phyloP scores from a whole-genome alignment of 768 basidiomycete genomes.

The Wakefieldia striispora region DNA sequence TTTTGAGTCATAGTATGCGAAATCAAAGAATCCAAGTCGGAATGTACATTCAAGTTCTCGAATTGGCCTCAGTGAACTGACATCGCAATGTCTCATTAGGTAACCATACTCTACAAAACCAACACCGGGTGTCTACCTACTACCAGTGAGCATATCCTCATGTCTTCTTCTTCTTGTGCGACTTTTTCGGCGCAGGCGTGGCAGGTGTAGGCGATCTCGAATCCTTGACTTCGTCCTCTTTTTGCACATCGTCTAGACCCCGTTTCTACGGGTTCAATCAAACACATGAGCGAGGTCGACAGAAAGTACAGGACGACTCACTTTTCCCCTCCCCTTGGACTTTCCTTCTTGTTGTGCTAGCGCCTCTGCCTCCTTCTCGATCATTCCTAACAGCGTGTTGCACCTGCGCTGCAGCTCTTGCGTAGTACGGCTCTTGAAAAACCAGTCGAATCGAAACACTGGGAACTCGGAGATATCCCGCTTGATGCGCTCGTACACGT shows the following conservation, averaged over 20 bases:
- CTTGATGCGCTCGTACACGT: slow-evolving; percentile 94
- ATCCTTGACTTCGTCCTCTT: slow-evolving; percentile 44
- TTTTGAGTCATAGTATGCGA: no score
- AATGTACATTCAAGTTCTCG: no score
- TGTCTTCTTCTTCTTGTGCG: slow-evolving; percentile 69
- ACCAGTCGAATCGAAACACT: slow-evolving; percentile 97
- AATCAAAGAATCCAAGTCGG: no score
- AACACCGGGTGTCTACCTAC: no score
- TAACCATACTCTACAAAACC: no score
- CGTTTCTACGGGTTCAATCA: slow-evolving; percentile 55
- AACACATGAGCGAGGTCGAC: not conserved
- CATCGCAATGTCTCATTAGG: no score
- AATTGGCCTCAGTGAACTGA: no score
- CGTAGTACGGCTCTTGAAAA: slow-evolving; percentile 90
- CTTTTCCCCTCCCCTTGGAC: slow-evolving; percentile 67
- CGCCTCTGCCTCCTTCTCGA: slow-evolving; percentile 83
- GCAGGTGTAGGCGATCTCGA: slow-evolving; percentile 64
- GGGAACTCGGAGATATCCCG: slow-evolving; percentile 96
- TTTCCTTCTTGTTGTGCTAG: slow-evolving; percentile 67
- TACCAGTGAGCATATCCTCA: slow-evolving; percentile 28
- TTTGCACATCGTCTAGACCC: slow-evolving; percentile 64
- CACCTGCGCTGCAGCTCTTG: slow-evolving; percentile 88
- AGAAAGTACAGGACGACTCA: slow-evolving; percentile 26
- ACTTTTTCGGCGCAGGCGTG: slow-evolving; percentile 51
- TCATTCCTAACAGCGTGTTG: slow-evolving; percentile 83